phyloP scores from a whole-genome alignment of 164 flowering plant species.

The Dillenia turbinata region DNA sequence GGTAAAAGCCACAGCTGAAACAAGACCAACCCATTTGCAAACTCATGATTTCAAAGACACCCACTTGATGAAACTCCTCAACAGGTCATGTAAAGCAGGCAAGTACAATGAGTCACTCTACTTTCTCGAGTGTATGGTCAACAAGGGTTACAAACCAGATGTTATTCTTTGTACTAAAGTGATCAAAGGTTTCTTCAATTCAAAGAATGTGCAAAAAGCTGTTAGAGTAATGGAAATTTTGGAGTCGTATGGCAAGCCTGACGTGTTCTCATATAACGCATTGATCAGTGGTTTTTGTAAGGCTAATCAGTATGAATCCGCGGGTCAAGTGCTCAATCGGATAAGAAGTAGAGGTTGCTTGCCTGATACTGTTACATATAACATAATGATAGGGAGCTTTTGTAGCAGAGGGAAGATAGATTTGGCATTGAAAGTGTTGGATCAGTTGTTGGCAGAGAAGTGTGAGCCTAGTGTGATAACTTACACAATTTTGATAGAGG shows the following conservation, averaged over 20 bases:
- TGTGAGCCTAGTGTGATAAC: conserved; percentile 70
- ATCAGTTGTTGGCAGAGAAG: conserved; percentile 46
- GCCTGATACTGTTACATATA: conserved; percentile 78
- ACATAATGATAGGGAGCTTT: conserved; percentile 71
- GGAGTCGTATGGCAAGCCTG: conserved; percentile 62
- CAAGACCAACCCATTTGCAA: conserved; percentile 28
- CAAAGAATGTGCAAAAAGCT: conserved; percentile 48
- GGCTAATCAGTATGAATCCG: conserved; percentile 42
- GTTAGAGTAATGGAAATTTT: conserved; percentile 60
- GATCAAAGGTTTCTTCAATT: conserved; percentile 53
- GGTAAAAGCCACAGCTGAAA: conserved; percentile 26
- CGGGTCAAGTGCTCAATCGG: conserved; percentile 38
- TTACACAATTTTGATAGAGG: conserved; percentile 75
- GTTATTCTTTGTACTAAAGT: conserved; percentile 81
- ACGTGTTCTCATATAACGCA: conserved; percentile 66
- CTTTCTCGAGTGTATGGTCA: conserved; percentile 58
- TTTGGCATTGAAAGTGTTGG: conserved; percentile 50
- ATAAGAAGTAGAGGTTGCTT: conserved; percentile 48
- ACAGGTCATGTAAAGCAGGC: conserved; percentile 63
- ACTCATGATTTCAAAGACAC: conserved; percentile 42
- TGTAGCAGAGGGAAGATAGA: conserved; percentile 65
- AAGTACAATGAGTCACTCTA: conserved; percentile 56
- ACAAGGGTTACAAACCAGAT: conserved; percentile 62
- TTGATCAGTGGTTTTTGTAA: conserved; percentile 72
- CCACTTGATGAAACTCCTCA: conserved; percentile 52